A percentile compares a stretch with the other conserved stretches of the same genome.
phyloP scores from a whole-genome alignment of 164 flowering plant species.

The Umbilicus rupestris region DNA sequence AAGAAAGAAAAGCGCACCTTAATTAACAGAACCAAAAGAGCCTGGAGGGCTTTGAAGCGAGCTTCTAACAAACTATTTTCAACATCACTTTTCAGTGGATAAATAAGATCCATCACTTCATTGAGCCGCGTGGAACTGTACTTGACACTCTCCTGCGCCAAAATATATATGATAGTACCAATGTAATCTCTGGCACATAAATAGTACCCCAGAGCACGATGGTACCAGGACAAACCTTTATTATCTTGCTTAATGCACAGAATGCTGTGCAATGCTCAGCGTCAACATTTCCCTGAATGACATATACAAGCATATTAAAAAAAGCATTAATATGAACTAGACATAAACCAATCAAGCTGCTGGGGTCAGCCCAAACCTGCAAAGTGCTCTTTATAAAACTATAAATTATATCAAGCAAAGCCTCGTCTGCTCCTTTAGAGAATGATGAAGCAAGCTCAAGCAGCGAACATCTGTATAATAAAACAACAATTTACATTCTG shows the following conservation, averaged over 20 bases:
- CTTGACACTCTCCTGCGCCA: background rate
- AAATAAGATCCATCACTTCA: constrained; percentile 1
- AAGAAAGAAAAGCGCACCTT: background rate
- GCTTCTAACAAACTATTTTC: background rate
- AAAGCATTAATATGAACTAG: background rate
- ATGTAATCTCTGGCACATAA: background rate
- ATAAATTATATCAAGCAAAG: constrained; percentile 51
- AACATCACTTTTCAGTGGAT: background rate
- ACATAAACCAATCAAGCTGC: background rate
- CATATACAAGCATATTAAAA: background rate
- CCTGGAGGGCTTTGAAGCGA: background rate
- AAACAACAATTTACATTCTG: background rate
- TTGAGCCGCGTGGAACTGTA: background rate
- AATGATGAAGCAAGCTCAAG: constrained; percentile 62
- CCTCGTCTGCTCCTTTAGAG: constrained; percentile 65
- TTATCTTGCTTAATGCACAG: constrained; percentile 45
- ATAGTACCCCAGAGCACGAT: background rate
- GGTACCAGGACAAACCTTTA: constrained; percentile 42
- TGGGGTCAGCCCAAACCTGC: constrained; percentile 31
- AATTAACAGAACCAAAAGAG: constrained; percentile 1
- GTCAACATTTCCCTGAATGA: constrained; percentile 33
- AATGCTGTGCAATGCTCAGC: constrained; percentile 41
- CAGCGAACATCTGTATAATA: constrained; percentile 36
- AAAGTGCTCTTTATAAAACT: constrained; percentile 31
- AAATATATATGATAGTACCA: background rate